Percentiles rank a stretch among this genome's conserved stretches.
phyloP scores from a whole-genome alignment of 441 rosid genomes.

The Gossypium lobatum region DNA sequence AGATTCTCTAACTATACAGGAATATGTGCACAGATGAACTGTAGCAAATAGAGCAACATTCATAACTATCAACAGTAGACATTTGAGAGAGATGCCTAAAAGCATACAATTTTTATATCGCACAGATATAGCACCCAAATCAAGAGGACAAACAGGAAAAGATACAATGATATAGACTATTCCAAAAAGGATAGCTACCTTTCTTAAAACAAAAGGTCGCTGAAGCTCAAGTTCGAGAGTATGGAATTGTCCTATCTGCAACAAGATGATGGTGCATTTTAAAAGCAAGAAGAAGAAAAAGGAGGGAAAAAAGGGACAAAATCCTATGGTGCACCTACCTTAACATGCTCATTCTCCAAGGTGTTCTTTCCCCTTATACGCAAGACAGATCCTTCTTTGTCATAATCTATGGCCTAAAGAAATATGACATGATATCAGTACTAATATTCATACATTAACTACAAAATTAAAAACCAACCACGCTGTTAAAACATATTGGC shows the following conservation, averaged over 20 bases:
- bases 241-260: slow-evolving; percentile 90
- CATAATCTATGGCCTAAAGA: slow-evolving; percentile 66
- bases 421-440: background rate
- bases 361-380: slow-evolving; percentile 92
- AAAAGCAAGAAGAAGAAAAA: background rate
- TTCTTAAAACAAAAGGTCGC: slow-evolving; percentile 81
- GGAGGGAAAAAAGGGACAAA: background rate
- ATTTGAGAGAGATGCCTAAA: background rate
- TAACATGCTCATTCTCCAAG: slow-evolving; percentile 77
- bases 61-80: background rate
- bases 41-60: background rate
- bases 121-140: background rate
- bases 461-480: background rate
- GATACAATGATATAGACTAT: background rate
- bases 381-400: slow-evolving; percentile 66
- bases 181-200: slow-evolving; percentile 37
- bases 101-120: background rate
- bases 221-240: slow-evolving; percentile 80
- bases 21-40: background rate
- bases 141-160: background rate
- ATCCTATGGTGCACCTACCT: slow-evolving; percentile 36
- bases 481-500: background rate
- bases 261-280: slow-evolving; percentile 13
- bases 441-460: background rate
- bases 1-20: background rate